Evolutionary conservation across 2,329 filamentous ascomycete species (phyloP).

Genomic region (Onygena corvina): DNA sequence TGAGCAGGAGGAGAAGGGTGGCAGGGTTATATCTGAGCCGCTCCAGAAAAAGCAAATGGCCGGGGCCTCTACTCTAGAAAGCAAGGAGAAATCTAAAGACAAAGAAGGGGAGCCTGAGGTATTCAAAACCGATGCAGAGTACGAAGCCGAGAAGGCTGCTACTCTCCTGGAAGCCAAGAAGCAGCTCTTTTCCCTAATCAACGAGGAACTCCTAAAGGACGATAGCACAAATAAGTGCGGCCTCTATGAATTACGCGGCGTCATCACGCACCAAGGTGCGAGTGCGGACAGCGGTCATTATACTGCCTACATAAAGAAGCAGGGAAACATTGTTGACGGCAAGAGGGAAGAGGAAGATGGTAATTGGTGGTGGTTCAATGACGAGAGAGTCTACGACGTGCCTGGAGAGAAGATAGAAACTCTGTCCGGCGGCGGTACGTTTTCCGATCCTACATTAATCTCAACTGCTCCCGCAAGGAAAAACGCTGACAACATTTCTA

Average conservation of each 20-base stretch:
- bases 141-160: conserved; percentile 71
- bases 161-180: conserved; percentile 71
- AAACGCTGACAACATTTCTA: not conserved
- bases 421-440: conserved; percentile 69
- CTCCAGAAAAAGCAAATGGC: conserved; percentile 39
- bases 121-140: conserved; percentile 88
- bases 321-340: conserved; percentile 49
- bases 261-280: conserved; percentile 92
- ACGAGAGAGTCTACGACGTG: conserved; percentile 92
- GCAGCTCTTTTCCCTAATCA: conserved; percentile 68
- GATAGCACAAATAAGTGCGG: conserved; percentile 84
- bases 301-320: conserved; percentile 95
- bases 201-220: conserved; percentile 61
- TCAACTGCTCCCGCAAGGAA: not conserved
- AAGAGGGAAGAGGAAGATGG: conserved; percentile 72
- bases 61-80: conserved; percentile 38
- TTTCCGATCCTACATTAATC: not conserved
- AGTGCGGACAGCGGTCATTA: conserved; percentile 97
- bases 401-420: conserved; percentile 81
- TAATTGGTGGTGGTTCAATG: conserved; percentile 99
- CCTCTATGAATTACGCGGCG: conserved; percentile 83
- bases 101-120: conserved; percentile 61
- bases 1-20: conserved; percentile 39
- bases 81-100: conserved; percentile 52
- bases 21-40: conserved; percentile 26